phyloP scores from a whole-genome alignment of 2,329 filamentous ascomycete species.

The Phialophora verrucosa region DNA sequence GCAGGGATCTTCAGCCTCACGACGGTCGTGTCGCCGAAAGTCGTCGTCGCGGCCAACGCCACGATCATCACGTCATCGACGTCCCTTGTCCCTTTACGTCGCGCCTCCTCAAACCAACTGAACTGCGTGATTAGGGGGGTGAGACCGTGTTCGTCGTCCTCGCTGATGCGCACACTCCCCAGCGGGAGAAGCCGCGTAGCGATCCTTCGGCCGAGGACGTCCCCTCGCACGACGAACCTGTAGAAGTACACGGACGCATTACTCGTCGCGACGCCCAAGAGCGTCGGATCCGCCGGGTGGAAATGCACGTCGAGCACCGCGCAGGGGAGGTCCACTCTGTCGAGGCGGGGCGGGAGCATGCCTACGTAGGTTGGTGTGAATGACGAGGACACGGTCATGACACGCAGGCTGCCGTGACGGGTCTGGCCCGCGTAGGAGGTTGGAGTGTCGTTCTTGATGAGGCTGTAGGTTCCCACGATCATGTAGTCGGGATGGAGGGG shows the following conservation, averaged over 20 bases:
- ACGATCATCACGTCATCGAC: conserved; percentile 27
- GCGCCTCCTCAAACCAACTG: conserved; percentile 32
- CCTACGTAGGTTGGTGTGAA: conserved; percentile 26
- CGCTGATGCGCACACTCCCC: conserved; percentile 30
- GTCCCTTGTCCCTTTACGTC: conserved; percentile 19
- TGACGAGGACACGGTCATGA: conserved; percentile 26
- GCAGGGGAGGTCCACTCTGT: conserved; percentile 51
- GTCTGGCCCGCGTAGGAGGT: conserved; percentile 24
- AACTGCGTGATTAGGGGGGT: conserved; percentile 36
- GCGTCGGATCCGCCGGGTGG: conserved; percentile 59
- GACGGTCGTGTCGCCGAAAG: conserved; percentile 43
- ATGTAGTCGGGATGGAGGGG: conserved; percentile 35
- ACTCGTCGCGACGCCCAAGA: conserved; percentile 78
- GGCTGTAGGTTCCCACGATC: conserved; percentile 38
- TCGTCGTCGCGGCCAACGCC: conserved; percentile 46
- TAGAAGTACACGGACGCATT: conserved; percentile 73
- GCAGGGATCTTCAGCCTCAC: conserved; percentile 44
- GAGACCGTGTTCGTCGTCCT: conserved; percentile 29
- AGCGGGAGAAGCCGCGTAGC: conserved; percentile 51
- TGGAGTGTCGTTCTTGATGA: conserved; percentile 27
- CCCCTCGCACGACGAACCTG: conserved; percentile 36
- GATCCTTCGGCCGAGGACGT: conserved; percentile 32
- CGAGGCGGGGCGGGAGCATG: conserved; percentile 32
- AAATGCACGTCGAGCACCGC: conserved; percentile 89
- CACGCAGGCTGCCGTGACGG: conserved; percentile 33